phyloP scores from a whole-genome alignment of 768 basidiomycete genomes.

The Agrocybe chaxingu region DNA sequence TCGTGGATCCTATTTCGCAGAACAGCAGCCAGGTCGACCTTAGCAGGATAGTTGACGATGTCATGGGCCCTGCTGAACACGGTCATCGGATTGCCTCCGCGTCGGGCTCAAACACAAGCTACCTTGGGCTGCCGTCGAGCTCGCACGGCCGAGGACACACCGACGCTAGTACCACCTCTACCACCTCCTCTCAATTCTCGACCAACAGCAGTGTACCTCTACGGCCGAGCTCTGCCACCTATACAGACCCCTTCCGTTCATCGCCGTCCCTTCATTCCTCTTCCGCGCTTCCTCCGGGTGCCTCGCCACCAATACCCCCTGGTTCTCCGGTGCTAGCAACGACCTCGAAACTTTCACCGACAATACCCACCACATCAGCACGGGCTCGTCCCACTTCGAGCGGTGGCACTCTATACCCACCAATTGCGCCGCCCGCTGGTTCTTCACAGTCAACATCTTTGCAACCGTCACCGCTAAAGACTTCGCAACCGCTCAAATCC shows the following conservation, averaged over 20 bases:
- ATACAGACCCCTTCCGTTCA: constrained; percentile 10
- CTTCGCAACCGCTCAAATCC: constrained; percentile 18
- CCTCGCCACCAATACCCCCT: constrained; percentile 10
- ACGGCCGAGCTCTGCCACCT: neutral
- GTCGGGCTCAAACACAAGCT: neutral
- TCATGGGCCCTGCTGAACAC: constrained; percentile 38
- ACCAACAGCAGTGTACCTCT: constrained; percentile 1
- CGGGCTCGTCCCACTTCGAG: neutral
- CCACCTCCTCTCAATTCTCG: constrained; percentile 1
- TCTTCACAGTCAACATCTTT: neutral
- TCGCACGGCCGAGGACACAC: constrained; percentile 8
- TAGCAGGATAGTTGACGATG: constrained; percentile 41
- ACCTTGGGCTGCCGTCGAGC: neutral
- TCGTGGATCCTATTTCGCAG: constrained; percentile 37
- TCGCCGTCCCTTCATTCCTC: constrained; percentile 6
- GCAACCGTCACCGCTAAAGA: neutral
- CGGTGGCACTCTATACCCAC: neutral
- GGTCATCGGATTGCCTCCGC: neutral
- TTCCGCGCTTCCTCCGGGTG: constrained; percentile 11
- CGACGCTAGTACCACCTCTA: constrained; percentile 6
- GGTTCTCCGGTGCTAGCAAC: neutral
- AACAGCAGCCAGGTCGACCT: constrained; percentile 31
- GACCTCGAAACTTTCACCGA: neutral
- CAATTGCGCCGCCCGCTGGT: neutral
- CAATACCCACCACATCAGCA: neutral